Evolutionary conservation across 805 yeast species (phyloP).

Genomic region (Barnettozyma sucrosica): DNA sequence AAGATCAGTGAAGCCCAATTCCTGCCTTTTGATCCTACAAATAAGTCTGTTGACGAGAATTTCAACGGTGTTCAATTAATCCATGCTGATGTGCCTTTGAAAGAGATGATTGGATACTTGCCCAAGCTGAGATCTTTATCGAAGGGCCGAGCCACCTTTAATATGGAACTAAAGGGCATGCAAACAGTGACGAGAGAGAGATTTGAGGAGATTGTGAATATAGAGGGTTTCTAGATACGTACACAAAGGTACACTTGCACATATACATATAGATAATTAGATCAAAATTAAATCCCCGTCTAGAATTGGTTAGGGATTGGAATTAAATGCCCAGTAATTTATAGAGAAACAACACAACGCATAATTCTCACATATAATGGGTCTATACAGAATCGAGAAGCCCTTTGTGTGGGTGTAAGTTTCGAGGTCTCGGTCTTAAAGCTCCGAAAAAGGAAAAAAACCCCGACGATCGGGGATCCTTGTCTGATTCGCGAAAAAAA

Average conservation of each 20-base stretch:
- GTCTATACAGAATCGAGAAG: too few relatives aligned
- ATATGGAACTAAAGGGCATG: slow-evolving; percentile 75
- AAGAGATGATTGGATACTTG: slow-evolving; percentile 87
- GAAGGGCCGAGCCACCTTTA: slow-evolving; percentile 81
- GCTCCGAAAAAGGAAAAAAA: neutral
- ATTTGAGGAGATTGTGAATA: slow-evolving; percentile 30
- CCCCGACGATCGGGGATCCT: too few relatives aligned
- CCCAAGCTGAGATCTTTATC: slow-evolving; percentile 74
- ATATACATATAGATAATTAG: neutral
- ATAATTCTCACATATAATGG: too few relatives aligned
- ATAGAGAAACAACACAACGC: too few relatives aligned
- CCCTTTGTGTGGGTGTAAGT: too few relatives aligned
- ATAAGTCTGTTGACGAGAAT: slow-evolving; percentile 13
- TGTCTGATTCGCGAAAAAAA: too few relatives aligned
- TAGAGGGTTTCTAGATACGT: slow-evolving; percentile 6
- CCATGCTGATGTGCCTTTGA: slow-evolving; percentile 76
- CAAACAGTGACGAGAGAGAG: slow-evolving; percentile 55
- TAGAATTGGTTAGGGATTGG: too few relatives aligned
- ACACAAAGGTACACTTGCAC: neutral
- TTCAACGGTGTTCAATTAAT: slow-evolving; percentile 41
- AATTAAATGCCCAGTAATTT: too few relatives aligned
- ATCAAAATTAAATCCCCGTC: too few relatives aligned
- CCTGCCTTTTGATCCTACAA: slow-evolving; percentile 72
- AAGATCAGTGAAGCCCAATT: slow-evolving; percentile 58
- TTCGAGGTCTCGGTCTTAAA: too few relatives aligned